Percentiles rank a stretch among this genome's conserved stretches.
These are phyloP conservation scores for Colletotrichum abscissum DNA, from an alignment of 2,329 filamentous ascomycete genomes.

Conservation along the genomic window DNA sequence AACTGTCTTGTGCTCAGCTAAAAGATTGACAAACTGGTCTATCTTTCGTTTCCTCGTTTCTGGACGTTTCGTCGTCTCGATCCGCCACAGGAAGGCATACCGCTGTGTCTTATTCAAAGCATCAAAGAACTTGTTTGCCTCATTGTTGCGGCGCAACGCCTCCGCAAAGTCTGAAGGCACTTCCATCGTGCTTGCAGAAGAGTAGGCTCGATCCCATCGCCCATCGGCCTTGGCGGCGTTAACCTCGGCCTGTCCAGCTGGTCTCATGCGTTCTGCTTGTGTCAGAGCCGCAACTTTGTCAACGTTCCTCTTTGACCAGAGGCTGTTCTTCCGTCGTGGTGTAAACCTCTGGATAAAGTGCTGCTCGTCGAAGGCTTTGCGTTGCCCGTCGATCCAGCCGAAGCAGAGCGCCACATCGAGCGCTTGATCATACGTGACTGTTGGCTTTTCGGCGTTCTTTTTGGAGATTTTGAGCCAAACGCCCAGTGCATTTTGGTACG, in stretches of 20 bases:
- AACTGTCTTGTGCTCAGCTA: conserved; percentile 48
- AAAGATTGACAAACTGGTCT: conserved; percentile 51
- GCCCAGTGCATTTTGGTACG: conserved; percentile 47
- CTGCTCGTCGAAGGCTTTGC: conserved; percentile 52
- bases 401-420: conserved; percentile 68
- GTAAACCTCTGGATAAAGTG: conserved; percentile 69
- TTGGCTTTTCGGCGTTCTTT: conserved; percentile 54
- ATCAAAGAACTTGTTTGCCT: conserved; percentile 53
- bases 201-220: conserved; percentile 68
- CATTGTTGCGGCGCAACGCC: conserved; percentile 50
- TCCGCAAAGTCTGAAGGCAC: conserved; percentile 61
- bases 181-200: conserved; percentile 56
- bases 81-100: conserved; percentile 57
- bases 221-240: conserved; percentile 68
- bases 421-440: conserved; percentile 61
- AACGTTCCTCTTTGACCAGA: conserved; percentile 72
- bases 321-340: conserved; percentile 63
- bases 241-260: conserved; percentile 59
- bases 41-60: conserved; percentile 53
- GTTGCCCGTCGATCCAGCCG: conserved; percentile 73
- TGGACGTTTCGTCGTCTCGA: conserved; percentile 53
- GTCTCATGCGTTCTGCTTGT: conserved; percentile 59
- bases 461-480: conserved; percentile 63
- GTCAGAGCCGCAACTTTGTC: conserved; percentile 58
- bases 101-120: conserved; percentile 55